Base-by-base conservation (phyloP, 768 basidiomycete genomes). In the Podaxis carcinomalis region DNA sequence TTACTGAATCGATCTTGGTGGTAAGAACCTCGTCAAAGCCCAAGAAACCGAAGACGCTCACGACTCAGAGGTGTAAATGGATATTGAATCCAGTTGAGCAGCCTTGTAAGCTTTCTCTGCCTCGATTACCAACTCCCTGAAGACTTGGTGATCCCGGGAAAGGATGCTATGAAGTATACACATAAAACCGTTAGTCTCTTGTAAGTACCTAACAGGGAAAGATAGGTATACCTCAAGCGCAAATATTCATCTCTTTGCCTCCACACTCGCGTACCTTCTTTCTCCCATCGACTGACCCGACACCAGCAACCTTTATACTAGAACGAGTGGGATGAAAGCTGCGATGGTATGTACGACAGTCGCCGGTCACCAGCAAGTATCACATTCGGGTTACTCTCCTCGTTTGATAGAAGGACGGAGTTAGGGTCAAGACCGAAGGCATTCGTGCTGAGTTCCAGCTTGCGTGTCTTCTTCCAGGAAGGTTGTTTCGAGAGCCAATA, bases 401-500 rank as follows among this genome's bases (percentile, higher is more conserved):
- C 37, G 6, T 78, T 79, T 23, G 75, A 68, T 21, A 80, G 63
- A 46, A 74, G 62, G 1, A 76, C 62, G 0, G 70, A 72, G 40
- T 68, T 64, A 3, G 71, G 67, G 21, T 72, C 68, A 5, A 78
- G 70, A 14, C 68, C 76, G 69, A 73, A 80, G 64, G 68, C 66
- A 19, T 44, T 65, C 4, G 84, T 86, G 65, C 75, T 80, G 39
- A 87, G 73, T 49, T 83, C 71, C 27, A 88, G 74, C 59, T 80
- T 77, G 6, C 85, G 80, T 5, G 83, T 79, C 39, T 71, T 63
- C 54, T 79, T 72, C 85, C 85, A 89, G n/a, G 80, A 74, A 19
- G 84, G 79, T 44, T 84, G 83, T 55, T 78, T 77, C 3, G 86
- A 83, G 0, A 90, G 70, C 88, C 89, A 91, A 42, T 79, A 72